These are phyloP conservation scores for Maudiozyma bulderi DNA, from an alignment of 805 yeast genomes.

Conservation along the genomic window DNA sequence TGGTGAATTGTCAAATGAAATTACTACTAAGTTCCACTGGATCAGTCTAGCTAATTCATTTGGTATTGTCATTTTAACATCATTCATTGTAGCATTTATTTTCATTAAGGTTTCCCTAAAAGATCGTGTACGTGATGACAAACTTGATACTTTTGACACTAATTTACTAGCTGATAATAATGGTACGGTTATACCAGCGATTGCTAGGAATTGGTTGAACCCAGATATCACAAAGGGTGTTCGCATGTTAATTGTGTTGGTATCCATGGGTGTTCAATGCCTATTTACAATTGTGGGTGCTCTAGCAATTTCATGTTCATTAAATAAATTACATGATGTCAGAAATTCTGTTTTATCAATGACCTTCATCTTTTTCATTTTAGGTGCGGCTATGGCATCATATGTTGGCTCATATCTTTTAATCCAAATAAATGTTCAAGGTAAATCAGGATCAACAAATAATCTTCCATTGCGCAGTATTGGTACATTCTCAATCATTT, in stretches of 20 bases:
- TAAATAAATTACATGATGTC: constrained; percentile 52
- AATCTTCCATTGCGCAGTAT: constrained; percentile 1
- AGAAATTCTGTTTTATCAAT: constrained; percentile 59
- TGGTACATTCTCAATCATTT: constrained; percentile 31
- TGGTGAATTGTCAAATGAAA: constrained; percentile 31
- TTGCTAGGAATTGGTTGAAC: constrained; percentile 48
- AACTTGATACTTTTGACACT: constrained; percentile 14
- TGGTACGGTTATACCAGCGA: constrained; percentile 18
- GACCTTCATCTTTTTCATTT: constrained; percentile 48
- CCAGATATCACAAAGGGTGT: constrained; percentile 24
- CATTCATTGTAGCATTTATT: constrained; percentile 55
- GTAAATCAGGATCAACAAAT: constrained; percentile 3
- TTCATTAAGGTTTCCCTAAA: constrained; percentile 31
- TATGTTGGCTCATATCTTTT: constrained; percentile 52
- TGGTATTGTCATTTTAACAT: constrained; percentile 50
- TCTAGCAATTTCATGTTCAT: constrained; percentile 46
- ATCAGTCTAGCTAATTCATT: constrained; percentile 63
- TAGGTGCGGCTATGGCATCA: constrained; percentile 70
- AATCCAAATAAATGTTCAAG: constrained; percentile 3
- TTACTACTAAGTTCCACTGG: constrained; percentile 59
- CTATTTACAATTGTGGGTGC: constrained; percentile 56
- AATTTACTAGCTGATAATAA: constrained; percentile 6
- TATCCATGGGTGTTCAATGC: constrained; percentile 70
- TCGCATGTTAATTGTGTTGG: constrained; percentile 41
- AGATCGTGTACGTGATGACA: constrained; percentile 11